phyloP scores from a whole-genome alignment of 2,329 filamentous ascomycete species.

The Geosmithia putterillii region DNA sequence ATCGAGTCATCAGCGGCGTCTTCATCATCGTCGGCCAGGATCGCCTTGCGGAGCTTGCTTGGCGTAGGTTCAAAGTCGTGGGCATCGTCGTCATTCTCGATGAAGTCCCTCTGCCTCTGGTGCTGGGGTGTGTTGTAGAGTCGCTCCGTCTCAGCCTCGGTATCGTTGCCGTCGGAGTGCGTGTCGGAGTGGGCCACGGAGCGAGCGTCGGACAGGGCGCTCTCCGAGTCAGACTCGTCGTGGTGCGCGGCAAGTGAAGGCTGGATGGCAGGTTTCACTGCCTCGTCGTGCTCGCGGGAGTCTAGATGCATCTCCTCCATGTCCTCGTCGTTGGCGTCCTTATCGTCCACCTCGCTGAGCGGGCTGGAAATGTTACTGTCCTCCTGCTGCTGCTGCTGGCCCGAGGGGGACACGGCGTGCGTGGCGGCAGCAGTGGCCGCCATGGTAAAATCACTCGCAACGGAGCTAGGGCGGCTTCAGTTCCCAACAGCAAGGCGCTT shows the following conservation, averaged over 20 bases:
- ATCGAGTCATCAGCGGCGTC: conserved; percentile 20
- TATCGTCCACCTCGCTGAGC: conserved; percentile 82
- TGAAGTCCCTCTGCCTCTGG: conserved; percentile 48
- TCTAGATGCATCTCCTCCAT: conserved; percentile 38
- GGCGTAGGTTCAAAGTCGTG: conserved; percentile 54
- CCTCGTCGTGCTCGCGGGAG: conserved; percentile 11
- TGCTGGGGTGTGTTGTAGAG: conserved; percentile 78
- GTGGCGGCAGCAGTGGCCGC: conserved; percentile 38
- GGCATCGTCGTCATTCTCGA: conserved; percentile 41
- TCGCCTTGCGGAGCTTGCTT: conserved; percentile 57
- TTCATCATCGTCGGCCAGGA: conserved; percentile 18
- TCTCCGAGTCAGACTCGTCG: conserved; percentile 32
- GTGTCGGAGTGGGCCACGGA: conserved; percentile 26
- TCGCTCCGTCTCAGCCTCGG: conserved; percentile 89
- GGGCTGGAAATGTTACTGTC: conserved; percentile 77
- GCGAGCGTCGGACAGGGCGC: conserved; percentile 42
- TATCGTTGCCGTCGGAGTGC: conserved; percentile 39
- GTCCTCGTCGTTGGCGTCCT: conserved; percentile 57
- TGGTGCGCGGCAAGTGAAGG: conserved; percentile 3
- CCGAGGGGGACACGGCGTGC: conserved; percentile 32
- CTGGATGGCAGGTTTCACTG: not conserved
- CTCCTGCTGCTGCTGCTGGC: conserved; percentile 32
- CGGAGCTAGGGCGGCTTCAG: not conserved
- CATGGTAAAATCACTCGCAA: conserved; percentile 21
- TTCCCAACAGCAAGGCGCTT: not conserved